Base-by-base conservation (phyloP, 208 protist genomes). In the Crithidia thermophila region DNA sequence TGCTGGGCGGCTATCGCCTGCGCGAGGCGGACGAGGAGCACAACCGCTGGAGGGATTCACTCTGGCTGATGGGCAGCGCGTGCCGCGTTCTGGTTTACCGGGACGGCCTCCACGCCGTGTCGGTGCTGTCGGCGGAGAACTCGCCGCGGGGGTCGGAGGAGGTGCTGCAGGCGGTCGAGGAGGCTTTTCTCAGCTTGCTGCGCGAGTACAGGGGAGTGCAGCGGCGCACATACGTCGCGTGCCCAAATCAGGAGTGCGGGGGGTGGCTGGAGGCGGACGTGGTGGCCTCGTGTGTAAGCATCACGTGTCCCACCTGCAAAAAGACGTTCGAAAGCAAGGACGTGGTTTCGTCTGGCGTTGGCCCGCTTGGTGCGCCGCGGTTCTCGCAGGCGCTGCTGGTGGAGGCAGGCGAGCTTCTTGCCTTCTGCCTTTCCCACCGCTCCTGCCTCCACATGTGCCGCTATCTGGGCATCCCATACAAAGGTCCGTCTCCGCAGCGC, bases 21-120 rank as follows among this genome's bases (percentile, higher is more conserved):
- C 70, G 72, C 13, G 85, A 94, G 75, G 77, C 83, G 23, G 82
- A 93, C 64, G 83, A 95, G 50, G 82, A 93, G 74, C 85, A 94
- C 75, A 95, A 85, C 65, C 81, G 88, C 27, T 97, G 92, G 90
- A 72, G 51, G 11, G 90, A 95, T 68, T 86, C 84, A 30, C 79
- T 97, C 73, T 97, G 92, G 88, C 85, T 97, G 25, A 47, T 56
- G 23, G 84, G 75, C 4, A 61, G 75, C 23, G 39, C 63, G 45
- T 92, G 84, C 63, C 78, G 92, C 11, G 82, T 91, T 50, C 81
- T 97, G 18, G 56, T 95, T 31, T 86, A 87, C 62, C 90, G 86
- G 37, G 84, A 94, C 59, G 81, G 82, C 10, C 37, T 75, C 39
- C 81, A 63, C 30, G 71, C 70, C 21, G 78, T 94, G n/a, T 80